Evolutionary conservation across 2,329 filamentous ascomycete species (phyloP), one percentile per base, ranked within the genome.

Genomic region (Pseudogymnoascus verrucosus): DNA sequence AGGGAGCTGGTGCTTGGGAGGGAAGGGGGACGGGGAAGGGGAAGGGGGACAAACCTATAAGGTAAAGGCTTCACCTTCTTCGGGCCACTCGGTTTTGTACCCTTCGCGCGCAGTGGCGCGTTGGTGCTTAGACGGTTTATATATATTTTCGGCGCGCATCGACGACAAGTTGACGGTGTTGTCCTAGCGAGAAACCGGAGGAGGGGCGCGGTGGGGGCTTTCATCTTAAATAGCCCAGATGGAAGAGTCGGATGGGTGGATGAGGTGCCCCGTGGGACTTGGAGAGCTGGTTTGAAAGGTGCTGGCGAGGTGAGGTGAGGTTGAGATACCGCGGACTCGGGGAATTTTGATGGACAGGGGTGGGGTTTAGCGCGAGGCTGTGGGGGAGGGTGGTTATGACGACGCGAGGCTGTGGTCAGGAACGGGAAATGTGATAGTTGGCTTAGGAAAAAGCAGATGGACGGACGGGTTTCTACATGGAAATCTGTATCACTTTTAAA

Each of bases 281-380:
- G 1, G 10, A 3, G 26, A 31, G 10, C 12, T 34, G n/a, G 4
- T 54, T n/a, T 12, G 14, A 1, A 26, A 2, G 5, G 23, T 8
- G 6, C n/a, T n/a, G 2, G 14, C 7, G 26, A 31, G 8, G 11
- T 23, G 26, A 57, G 26, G 47, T 57, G 47, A 57, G 47, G 47
- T 57, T 19, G n/a, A 5, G 12, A 12, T 28, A n/a, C 23, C 44
- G 26, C 5, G 10, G 26, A 2, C 47, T 54, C 12, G 47, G 47
- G 47, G 47, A 34, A 19, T 57, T 57, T 57, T 34, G 47, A 57
- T 31, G 47, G 47, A 19, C 47, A 57, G 47, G 47, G 47, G 47
- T 31, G 26, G 10, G 10, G 2, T 11, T 57, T 57, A 57, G 47
- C 47, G 47, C 47, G 47, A 57, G 47, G 47, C 47, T 57, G 47